Conservation (phyloP, 306 rosid genomes). For the Inga laurina region DNA sequence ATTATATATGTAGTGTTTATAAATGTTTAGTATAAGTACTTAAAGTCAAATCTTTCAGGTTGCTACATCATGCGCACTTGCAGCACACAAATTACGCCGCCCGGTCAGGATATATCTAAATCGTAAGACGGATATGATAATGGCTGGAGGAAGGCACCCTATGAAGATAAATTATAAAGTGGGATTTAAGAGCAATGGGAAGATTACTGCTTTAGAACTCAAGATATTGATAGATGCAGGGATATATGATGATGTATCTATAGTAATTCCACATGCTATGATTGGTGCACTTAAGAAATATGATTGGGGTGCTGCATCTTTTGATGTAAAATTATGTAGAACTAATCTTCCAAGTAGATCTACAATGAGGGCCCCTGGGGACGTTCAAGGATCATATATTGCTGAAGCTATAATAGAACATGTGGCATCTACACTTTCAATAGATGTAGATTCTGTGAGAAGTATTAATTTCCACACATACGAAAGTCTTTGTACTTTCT, state of each 20-base stretch:
- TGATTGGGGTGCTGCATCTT: conserved; percentile 86
- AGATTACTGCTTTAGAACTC: conserved; percentile 76
- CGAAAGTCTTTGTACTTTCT: conserved; percentile 61
- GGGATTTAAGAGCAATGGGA: conserved; percentile 82
- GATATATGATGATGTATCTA: conserved; percentile 56
- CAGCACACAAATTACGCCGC: conserved; percentile 74
- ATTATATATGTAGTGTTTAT: neutral
- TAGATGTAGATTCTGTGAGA: conserved; percentile 77
- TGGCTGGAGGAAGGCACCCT: conserved; percentile 98
- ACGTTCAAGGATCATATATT: conserved; percentile 80
- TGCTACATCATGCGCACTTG: conserved; percentile 88
- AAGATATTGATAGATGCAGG: conserved; percentile 80
- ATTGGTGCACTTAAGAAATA: conserved; percentile 62
- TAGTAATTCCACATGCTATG: conserved; percentile 47
- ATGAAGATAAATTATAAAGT: conserved; percentile 78
- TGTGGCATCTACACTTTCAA: conserved; percentile 71
- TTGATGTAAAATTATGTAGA: conserved; percentile 76
- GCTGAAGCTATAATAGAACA: conserved; percentile 86
- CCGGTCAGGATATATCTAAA: conserved; percentile 78
- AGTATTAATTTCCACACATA: conserved; percentile 69
- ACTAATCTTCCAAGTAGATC: conserved; percentile 80
- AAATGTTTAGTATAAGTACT: neutral
- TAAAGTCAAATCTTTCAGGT: conserved; percentile 48
- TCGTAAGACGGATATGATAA: conserved; percentile 90
- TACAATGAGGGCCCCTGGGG: conserved; percentile 89